These are phyloP conservation scores for Suillus discolor DNA, from an alignment of 768 basidiomycete species.

Conservation along the genomic window DNA sequence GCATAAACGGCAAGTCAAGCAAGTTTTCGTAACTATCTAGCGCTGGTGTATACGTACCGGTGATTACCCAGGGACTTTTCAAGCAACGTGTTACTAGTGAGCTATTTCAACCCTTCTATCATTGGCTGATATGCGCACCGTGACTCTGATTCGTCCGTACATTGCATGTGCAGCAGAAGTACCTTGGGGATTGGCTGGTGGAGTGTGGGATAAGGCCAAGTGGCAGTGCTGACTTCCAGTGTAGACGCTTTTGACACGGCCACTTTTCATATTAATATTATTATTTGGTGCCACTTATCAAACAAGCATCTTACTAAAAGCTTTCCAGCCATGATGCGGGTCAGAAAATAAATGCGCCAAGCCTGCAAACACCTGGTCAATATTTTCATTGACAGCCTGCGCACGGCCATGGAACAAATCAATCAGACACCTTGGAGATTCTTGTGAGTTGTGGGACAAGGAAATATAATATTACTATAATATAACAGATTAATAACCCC, in stretches of 20 bases:
- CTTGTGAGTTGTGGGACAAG: neutral
- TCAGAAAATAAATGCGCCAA: too few relatives aligned
- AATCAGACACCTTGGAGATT: neutral
- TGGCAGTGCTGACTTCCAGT: neutral
- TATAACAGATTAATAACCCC: neutral
- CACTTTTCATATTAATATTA: too few relatives aligned
- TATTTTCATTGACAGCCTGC: neutral
- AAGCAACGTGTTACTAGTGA: neutral
- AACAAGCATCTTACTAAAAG: too few relatives aligned
- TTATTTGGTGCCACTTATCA: too few relatives aligned
- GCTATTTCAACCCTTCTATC: neutral
- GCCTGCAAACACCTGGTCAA: too few relatives aligned
- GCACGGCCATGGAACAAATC: neutral
- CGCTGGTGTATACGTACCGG: neutral
- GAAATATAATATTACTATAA: neutral
- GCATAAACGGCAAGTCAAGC: neutral
- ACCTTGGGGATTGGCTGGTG: neutral
- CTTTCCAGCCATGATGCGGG: too few relatives aligned
- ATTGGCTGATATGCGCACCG: neutral
- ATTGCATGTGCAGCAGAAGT: neutral
- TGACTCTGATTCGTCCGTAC: neutral
- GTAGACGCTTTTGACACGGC: too few relatives aligned
- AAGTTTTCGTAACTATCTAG: neutral
- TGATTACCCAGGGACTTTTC: constrained; percentile 5
- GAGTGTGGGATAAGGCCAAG: neutral